phyloP scores from a whole-genome alignment of 169 alveolate genomes.

The Perkinsus chesapeaki region DNA sequence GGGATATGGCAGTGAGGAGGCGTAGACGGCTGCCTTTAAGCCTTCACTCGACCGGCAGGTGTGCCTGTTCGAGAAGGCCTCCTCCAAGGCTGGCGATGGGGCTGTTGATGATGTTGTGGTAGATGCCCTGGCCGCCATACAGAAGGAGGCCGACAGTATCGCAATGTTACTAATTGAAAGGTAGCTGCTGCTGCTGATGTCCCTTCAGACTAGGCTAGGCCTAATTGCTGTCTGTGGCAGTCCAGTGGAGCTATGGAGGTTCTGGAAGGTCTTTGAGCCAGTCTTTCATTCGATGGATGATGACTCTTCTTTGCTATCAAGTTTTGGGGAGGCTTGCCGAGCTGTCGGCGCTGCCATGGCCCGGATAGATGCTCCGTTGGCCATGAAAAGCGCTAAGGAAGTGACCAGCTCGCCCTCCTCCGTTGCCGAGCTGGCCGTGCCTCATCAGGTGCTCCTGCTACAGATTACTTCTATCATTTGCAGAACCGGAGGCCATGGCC shows the following conservation, averaged over 20 bases:
- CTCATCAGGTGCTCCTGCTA: background rate
- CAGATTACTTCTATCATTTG: background rate
- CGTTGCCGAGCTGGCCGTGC: background rate
- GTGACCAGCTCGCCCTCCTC: background rate
- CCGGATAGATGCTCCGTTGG: background rate
- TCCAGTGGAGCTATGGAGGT: background rate
- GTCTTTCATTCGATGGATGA: background rate
- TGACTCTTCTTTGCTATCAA: background rate
- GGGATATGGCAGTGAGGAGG: too few species aligned
- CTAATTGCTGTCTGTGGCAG: background rate
- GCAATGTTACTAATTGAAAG: too few species aligned
- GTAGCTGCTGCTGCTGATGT: too few species aligned
- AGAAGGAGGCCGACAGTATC: too few species aligned
- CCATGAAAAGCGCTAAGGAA: background rate
- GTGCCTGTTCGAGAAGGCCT: too few species aligned
- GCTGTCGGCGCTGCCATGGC: background rate
- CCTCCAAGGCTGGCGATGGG: too few species aligned
- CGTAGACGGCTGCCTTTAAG: too few species aligned
- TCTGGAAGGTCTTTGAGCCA: background rate
- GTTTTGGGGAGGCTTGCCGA: background rate
- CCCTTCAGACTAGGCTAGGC: background rate
- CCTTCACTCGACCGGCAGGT: too few species aligned
- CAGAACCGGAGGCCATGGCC: background rate
- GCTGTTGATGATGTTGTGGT: too few species aligned
- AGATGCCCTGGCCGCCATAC: too few species aligned